Conservation (phyloP, 1,284 basidiomycete genomes). For the Melampsora larici-populina region DNA sequence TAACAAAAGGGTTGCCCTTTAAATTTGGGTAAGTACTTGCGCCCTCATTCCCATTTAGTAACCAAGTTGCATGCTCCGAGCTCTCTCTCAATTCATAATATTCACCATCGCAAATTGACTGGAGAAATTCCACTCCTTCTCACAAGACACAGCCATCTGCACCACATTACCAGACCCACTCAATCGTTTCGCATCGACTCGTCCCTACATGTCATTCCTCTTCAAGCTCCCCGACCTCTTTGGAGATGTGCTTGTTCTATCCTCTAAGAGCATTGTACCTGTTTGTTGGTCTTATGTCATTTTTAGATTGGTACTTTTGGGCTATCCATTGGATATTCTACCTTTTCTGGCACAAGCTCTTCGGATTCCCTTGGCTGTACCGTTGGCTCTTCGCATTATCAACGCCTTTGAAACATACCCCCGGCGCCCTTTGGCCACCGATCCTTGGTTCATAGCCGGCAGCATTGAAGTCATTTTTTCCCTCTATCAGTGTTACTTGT, state of each 20-base stretch:
- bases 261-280: conserved; percentile 7
- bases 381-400: conserved; percentile 15
- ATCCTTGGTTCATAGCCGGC: conserved; percentile 22
- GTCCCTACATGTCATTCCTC: conserved; percentile 3
- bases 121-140: no score
- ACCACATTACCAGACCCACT: no score
- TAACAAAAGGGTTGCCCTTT: no score
- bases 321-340: conserved; percentile 40
- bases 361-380: conserved; percentile 24
- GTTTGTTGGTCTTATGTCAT: conserved; percentile 36
- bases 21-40: no score
- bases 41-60: no score
- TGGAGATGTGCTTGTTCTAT: conserved; percentile 9
- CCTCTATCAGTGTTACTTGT: conserved; percentile 22
- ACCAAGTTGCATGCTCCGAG: no score
- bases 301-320: conserved; percentile 43
- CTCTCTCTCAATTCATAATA: no score
- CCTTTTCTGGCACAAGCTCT: conserved; percentile 34
- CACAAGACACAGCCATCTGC: no score
- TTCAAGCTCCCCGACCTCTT: not conserved
- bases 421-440: conserved; percentile 29
- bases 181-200: no score
- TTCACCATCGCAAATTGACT: no score
- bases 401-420: conserved; percentile 5
- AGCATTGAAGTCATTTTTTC: conserved; percentile 37